Evolutionary conservation across 805 yeast species (phyloP).

Genomic region (Hanseniaspora mollemarum): DNA sequence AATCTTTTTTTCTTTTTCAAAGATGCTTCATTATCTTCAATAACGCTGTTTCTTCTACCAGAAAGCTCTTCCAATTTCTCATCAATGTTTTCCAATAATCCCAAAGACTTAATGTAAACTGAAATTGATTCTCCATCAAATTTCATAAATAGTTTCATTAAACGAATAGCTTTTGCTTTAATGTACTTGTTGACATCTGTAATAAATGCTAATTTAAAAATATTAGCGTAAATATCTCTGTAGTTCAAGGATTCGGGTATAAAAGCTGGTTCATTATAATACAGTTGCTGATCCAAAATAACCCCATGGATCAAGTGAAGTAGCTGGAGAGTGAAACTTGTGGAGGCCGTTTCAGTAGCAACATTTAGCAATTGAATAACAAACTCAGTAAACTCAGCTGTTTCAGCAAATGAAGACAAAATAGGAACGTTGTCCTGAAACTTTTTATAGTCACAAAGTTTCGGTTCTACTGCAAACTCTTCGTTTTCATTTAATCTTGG

Average conservation of each 20-base stretch:
- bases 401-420: conserved; percentile 43
- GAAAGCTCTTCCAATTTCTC: conserved; percentile 33
- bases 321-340: conserved; percentile 46
- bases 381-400: conserved; percentile 44
- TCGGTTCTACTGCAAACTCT: conserved; percentile 42
- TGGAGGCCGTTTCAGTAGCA: conserved; percentile 41
- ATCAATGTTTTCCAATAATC: not conserved
- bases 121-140: not conserved
- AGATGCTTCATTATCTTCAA: conserved; percentile 39
- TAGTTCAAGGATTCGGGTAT: conserved; percentile 38
- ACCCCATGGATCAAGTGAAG: conserved; percentile 62
- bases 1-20: conserved; percentile 43
- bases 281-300: conserved; percentile 38
- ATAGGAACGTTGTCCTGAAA: conserved; percentile 30
- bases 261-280: conserved; percentile 32
- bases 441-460: conserved; percentile 26
- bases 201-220: conserved; percentile 41
- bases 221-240: conserved; percentile 41
- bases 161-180: conserved; percentile 44
- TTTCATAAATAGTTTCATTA: conserved; percentile 28
- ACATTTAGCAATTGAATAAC: conserved; percentile 46
- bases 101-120: not conserved
- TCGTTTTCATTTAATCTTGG: conserved; percentile 23
- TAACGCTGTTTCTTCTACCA: conserved; percentile 34
- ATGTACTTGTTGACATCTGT: conserved; percentile 38